Conservation (phyloP, 2,329 filamentous ascomycete genomes). For the Triangularia verruculosa region DNA sequence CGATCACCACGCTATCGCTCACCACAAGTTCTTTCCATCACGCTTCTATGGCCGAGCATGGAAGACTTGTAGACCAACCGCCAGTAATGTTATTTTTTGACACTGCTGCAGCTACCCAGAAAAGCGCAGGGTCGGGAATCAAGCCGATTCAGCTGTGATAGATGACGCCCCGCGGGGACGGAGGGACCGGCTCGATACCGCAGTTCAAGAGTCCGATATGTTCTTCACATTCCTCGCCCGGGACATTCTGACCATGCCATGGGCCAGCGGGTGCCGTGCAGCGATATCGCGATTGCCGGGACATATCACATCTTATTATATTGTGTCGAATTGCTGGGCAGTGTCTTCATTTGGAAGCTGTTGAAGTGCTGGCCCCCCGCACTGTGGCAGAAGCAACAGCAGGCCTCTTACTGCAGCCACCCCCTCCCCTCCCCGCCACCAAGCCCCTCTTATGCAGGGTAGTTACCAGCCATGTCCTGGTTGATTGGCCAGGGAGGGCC, state of each 20-base stretch:
- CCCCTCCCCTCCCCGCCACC: conserved; percentile 8
- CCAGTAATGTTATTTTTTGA: background rate
- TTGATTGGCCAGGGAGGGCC: background rate
- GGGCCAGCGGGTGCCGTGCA: conserved; percentile 8
- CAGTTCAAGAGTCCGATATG: background rate
- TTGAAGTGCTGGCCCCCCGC: conserved; percentile 6
- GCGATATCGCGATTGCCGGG: conserved; percentile 15
- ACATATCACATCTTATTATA: conserved; percentile 18
- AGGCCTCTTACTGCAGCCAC: conserved; percentile 12
- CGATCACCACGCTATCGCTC: conserved; percentile 15
- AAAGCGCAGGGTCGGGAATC: conserved; percentile 15
- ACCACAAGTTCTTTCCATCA: conserved; percentile 15
- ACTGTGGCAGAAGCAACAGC: background rate
- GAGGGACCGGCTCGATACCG: background rate
- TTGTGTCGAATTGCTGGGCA: conserved; percentile 10
- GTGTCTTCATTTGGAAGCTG: conserved; percentile 18
- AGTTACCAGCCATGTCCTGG: conserved; percentile 4
- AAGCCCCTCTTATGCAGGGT: conserved; percentile 4
- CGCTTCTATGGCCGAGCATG: conserved; percentile 19
- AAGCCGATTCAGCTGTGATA: conserved; percentile 18
- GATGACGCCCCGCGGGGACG: background rate
- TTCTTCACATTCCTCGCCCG: background rate
- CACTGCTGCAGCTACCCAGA: conserved; percentile 13
- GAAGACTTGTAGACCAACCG: conserved; percentile 11
- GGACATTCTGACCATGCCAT: background rate